A percentile compares a stretch with the other conserved stretches of the same genome.
phyloP scores from a whole-genome alignment of 2,329 filamentous ascomycete genomes.

The Fusarium domesticum region DNA sequence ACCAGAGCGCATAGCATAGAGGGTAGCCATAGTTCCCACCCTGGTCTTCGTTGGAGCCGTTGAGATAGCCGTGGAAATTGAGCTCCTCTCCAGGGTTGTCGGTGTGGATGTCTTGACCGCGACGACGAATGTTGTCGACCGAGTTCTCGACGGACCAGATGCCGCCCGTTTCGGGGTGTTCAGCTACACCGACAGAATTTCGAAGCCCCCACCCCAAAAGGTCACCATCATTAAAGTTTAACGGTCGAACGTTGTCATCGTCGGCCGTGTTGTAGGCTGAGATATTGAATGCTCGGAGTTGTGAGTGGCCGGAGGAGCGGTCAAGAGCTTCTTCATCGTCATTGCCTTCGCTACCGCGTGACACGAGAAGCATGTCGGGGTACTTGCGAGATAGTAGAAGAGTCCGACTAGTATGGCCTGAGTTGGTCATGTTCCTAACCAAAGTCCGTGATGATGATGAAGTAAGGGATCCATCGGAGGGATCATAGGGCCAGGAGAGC shows the following conservation, averaged over 20 bases:
- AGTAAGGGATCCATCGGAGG: constrained; percentile 44
- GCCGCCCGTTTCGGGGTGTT: constrained; percentile 52
- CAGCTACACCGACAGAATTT: constrained; percentile 69
- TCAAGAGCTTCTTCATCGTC: constrained; percentile 55
- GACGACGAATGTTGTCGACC: constrained; percentile 59
- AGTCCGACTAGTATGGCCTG: constrained; percentile 64
- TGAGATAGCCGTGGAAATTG: constrained; percentile 65
- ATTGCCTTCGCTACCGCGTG: constrained; percentile 62
- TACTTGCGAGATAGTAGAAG: constrained; percentile 57
- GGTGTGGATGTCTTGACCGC: constrained; percentile 59
- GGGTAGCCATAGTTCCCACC: constrained; percentile 68
- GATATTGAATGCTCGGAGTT: constrained; percentile 59
- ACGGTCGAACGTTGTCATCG: constrained; percentile 28
- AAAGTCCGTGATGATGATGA: constrained; percentile 45
- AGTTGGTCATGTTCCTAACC: constrained; percentile 59
- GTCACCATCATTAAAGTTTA: constrained; percentile 47
- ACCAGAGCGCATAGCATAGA: constrained; percentile 65
- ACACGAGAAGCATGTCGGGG: constrained; percentile 60
- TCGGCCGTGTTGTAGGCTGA: constrained; percentile 22
- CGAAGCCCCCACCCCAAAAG: constrained; percentile 66
- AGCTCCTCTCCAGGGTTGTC: constrained; percentile 73
- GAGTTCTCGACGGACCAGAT: constrained; percentile 68
- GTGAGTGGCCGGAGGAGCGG: constrained; percentile 56
- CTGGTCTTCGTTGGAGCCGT: constrained; percentile 30
- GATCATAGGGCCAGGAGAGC: constrained; percentile 63